These are phyloP conservation scores for Nicotiana benthamiana DNA, from an alignment of 257 asterid genomes.

Conservation along the genomic window DNA sequence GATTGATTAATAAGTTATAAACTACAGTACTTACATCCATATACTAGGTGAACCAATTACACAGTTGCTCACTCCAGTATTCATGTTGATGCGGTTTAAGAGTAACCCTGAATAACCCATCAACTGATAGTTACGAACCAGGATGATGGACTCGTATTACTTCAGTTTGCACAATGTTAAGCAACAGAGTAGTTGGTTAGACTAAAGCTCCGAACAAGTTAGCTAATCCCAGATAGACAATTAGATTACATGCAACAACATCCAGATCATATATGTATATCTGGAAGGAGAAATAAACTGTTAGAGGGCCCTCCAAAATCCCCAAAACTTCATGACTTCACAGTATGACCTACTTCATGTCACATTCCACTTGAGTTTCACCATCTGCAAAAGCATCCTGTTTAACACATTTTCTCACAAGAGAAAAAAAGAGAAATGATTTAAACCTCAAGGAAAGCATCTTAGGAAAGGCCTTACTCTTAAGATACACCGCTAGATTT, in stretches of 20 bases:
- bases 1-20: too few relatives aligned
- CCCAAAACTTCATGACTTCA: not conserved
- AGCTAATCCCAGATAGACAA: not conserved
- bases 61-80: not conserved
- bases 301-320: not conserved
- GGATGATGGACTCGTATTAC: not conserved
- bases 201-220: not conserved
- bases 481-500: constrained; percentile 59
- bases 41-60: too few relatives aligned
- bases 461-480: constrained; percentile 25
- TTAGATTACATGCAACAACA: not conserved
- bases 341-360: not conserved
- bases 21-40: not conserved
- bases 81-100: not conserved
- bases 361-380: not conserved
- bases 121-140: not conserved
- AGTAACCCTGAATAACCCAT: not conserved
- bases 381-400: not conserved
- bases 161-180: not conserved
- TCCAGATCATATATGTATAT: not conserved
- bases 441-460: not conserved
- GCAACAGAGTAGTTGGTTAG: not conserved
- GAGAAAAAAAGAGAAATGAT: not conserved
- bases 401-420: not conserved
- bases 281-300: not conserved